A percentile compares a stretch with the other conserved stretches of the same genome.
phyloP scores from a whole-genome alignment of 805 yeast species.

The Dipodascus albidus region DNA sequence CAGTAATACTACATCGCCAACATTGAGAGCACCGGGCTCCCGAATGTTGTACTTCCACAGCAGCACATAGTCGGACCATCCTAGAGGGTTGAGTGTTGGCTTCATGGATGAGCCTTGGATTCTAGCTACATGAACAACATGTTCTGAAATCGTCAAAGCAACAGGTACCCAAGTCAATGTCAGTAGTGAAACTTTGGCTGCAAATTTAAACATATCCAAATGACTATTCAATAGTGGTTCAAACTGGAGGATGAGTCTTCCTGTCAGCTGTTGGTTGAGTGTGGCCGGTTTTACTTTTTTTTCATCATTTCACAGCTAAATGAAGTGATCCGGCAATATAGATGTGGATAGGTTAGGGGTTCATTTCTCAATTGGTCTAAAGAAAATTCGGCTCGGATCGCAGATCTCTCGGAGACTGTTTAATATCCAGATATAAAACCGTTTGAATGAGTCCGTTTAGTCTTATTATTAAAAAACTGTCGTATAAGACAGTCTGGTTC shows the following conservation, averaged over 20 bases:
- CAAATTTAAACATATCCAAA: background rate
- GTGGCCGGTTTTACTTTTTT: too few relatives aligned
- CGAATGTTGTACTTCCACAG: slow-evolving; percentile 54
- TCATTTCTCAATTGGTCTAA: too few relatives aligned
- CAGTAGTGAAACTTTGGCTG: slow-evolving; percentile 16
- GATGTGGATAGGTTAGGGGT: too few relatives aligned
- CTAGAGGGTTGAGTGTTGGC: slow-evolving; percentile 69
- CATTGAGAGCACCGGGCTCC: slow-evolving; percentile 33
- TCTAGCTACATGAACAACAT: slow-evolving; percentile 59
- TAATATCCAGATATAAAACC: too few relatives aligned
- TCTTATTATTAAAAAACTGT: too few relatives aligned
- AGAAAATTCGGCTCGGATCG: too few relatives aligned
- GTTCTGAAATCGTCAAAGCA: slow-evolving; percentile 51
- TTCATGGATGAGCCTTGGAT: slow-evolving; percentile 80
- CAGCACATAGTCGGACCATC: slow-evolving; percentile 36
- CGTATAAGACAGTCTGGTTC: too few relatives aligned
- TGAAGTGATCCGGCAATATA: too few relatives aligned
- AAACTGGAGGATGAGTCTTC: background rate
- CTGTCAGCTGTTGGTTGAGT: too few relatives aligned
- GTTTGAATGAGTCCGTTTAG: too few relatives aligned
- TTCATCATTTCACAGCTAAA: too few relatives aligned
- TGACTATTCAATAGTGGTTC: background rate
- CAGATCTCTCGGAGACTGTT: too few relatives aligned
- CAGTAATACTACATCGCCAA: slow-evolving; percentile 67
- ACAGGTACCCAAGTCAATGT: slow-evolving; percentile 74